Base-by-base conservation (phyloP, 2,329 filamentous ascomycete species). In the Aspergillus quadrilineatus region DNA sequence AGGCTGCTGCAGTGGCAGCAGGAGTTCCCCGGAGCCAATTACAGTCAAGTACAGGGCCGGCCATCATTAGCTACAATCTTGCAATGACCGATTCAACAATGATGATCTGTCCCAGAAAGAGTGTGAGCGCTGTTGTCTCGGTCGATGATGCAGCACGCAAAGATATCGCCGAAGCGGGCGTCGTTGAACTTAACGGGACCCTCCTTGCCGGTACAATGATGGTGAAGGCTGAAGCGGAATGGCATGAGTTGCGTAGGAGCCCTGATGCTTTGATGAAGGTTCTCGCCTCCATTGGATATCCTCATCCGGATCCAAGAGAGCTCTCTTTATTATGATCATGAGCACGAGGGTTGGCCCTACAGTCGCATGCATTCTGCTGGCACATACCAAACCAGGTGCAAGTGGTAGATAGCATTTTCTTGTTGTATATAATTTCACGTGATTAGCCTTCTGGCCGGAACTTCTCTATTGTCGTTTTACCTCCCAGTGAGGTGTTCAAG, bases 31-130 rank as follows among this genome's bases (percentile, higher is more conserved):
- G 48, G 45, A 37, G 69, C 41, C 10, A 64, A 14, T 58, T 37
- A 10, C 55, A 28, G 34, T 26, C 52, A 4, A 64, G 58, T 1
- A 65, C 69, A 45, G 78, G 76, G 1, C 70, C 74, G 2, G 69
- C 78, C 0, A 73, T 74, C 0, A 79, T 85, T 45, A 83, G 81
- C 67, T 85, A 85, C 66, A 85, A 85, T 57, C 73, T 85, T 2
- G 82, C 79, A 8, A 80, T 85, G 77, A 85, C 82, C 0, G 76
- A 74, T 3, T 67, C 73, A 1, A 75, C 72, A 6, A 84, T 85
- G 80, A 76, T 80, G 52, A 78, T 85, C 17, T 75, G 79, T 36
- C 82, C 82, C 3, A 71, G 83, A 53, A 70, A 71, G 39, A 73
- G 68, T 17, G 81, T 82, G 62, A 75, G 74, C 8, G 73, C 73